These are phyloP conservation scores for Begonia fuchsioides DNA, from an alignment of 306 rosid genomes.

Conservation along the genomic window DNA sequence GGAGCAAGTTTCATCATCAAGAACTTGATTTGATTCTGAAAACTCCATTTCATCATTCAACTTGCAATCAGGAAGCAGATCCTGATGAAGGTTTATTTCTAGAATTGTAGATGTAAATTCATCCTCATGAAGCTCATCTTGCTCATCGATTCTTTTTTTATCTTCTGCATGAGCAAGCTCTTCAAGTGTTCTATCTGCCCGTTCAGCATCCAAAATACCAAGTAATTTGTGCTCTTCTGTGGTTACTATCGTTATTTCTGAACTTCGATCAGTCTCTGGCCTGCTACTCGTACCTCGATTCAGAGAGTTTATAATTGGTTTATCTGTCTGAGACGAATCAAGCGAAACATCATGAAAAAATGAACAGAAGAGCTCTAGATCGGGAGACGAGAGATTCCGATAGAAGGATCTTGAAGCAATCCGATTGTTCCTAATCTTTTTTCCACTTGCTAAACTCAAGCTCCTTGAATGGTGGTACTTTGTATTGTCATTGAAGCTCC, in stretches of 20 bases:
- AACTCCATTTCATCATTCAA: conserved; percentile 13
- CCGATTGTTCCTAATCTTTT: conserved; percentile 21
- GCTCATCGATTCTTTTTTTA: conserved; percentile 7
- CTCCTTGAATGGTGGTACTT: conserved; percentile 36
- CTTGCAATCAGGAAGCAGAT: conserved; percentile 12
- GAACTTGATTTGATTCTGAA: conserved; percentile 4
- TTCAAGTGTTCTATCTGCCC: too few species aligned
- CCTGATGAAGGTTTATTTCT: conserved; percentile 18
- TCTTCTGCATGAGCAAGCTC: too few species aligned
- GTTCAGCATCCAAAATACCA: too few species aligned
- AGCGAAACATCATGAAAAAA: conserved; percentile 37
- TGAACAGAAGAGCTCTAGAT: conserved; percentile 47
- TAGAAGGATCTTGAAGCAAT: conserved; percentile 25
- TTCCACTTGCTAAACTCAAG: conserved; percentile 44
- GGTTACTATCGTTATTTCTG: conserved; percentile 13
- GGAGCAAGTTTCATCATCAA: conserved; percentile 16
- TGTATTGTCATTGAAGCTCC: conserved; percentile 24
- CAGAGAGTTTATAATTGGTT: conserved; percentile 14
- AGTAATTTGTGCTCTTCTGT: neutral
- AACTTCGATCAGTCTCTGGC: conserved; percentile 13
- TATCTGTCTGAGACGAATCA: conserved; percentile 22
- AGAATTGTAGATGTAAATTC: conserved; percentile 10
- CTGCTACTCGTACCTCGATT: conserved; percentile 9
- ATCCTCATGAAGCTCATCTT: conserved; percentile 13
- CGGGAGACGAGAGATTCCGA: conserved; percentile 70